These are phyloP conservation scores for Brasenia schreberi DNA, from an alignment of 164 flowering plant genomes.

Conservation along the genomic window DNA sequence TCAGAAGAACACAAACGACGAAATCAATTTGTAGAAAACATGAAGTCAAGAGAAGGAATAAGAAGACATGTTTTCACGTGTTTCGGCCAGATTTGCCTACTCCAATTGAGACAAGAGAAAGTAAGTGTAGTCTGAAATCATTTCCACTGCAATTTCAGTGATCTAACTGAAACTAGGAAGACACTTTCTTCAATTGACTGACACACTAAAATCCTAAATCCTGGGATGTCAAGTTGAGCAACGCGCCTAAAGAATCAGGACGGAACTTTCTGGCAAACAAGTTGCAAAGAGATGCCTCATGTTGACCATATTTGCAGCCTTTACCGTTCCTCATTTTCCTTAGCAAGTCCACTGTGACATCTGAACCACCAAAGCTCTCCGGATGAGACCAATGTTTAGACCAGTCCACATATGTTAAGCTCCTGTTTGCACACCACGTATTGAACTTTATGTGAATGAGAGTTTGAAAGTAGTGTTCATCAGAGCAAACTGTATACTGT, in stretches of 20 bases:
- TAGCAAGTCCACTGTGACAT: constrained; percentile 14
- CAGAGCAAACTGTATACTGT: constrained; percentile 13
- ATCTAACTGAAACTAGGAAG: constrained; percentile 35
- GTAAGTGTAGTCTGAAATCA: constrained; percentile 18
- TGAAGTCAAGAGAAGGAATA: too few species aligned
- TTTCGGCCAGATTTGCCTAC: too few species aligned
- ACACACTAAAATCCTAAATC: constrained; percentile 6
- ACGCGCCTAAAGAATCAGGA: constrained; percentile 14
- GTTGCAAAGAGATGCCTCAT: constrained; percentile 7
- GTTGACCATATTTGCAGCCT: constrained; percentile 15
- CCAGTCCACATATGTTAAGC: constrained; percentile 31
- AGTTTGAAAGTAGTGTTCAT: constrained; percentile 31
- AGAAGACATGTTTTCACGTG: too few species aligned
- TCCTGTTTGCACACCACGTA: constrained; percentile 13
- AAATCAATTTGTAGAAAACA: too few species aligned
- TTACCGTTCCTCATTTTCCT: constrained; percentile 8
- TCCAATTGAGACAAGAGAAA: background rate
- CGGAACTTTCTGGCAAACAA: constrained; percentile 28
- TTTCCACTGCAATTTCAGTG: constrained; percentile 20
- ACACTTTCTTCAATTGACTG: constrained; percentile 47
- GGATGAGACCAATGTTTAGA: constrained; percentile 31
- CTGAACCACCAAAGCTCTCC: constrained; percentile 8
- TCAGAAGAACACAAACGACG: too few species aligned
- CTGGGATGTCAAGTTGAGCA: constrained; percentile 12
- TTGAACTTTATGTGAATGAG: constrained; percentile 12